Evolutionary conservation across 768 basidiomycete genomes (phyloP), one percentile per base, ranked within the genome.

Genomic region (Coprinellus micaceus): DNA sequence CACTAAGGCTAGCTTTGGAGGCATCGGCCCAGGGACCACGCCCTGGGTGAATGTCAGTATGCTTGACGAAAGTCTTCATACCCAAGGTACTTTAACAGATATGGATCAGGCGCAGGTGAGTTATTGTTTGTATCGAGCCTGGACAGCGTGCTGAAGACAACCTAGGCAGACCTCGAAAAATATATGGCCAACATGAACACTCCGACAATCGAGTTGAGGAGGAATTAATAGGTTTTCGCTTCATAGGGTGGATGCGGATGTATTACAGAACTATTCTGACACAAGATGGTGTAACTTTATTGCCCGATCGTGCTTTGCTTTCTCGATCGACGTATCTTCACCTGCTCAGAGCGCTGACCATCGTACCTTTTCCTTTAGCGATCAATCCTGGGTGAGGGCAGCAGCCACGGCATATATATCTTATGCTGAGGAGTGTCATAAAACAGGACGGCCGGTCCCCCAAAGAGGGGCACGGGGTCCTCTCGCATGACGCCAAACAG

Each of bases 71-170:
- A 84, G 83, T 49, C 66, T 73, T 10, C 66, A 33, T 33, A 6
- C 33, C 33, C 33, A 33, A 33, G 33, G 7, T 13, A 33, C 33
- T 33, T 33, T 33, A 13, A 33, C 82, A 62, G 83, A 87, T 57
- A 87, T 83, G 84, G 87, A 87, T 61, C 81, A 88, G 65, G 82
- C 82, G 39, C 86, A 89, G 77, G 85, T 82, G 57, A 55, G 24
- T 37, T 17, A 2, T 19, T 22, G 4, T 21, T 44, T 45, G 7
- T 39, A 15, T 21, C n/a, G n/a, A n/a, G n/a, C n/a, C n/a, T n/a
- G n/a, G n/a, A n/a, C n/a, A n/a, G n/a, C n/a, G n/a, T n/a, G n/a
- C n/a, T n/a, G n/a, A n/a, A n/a, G n/a, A n/a, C n/a, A n/a, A n/a
- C n/a, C n/a, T 45, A 57, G 56, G 56, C 56, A 12, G 56, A 52